Evolutionary conservation across 352 stramenopile genomes (phyloP).

Genomic region (Phytophthora agathidicida): DNA sequence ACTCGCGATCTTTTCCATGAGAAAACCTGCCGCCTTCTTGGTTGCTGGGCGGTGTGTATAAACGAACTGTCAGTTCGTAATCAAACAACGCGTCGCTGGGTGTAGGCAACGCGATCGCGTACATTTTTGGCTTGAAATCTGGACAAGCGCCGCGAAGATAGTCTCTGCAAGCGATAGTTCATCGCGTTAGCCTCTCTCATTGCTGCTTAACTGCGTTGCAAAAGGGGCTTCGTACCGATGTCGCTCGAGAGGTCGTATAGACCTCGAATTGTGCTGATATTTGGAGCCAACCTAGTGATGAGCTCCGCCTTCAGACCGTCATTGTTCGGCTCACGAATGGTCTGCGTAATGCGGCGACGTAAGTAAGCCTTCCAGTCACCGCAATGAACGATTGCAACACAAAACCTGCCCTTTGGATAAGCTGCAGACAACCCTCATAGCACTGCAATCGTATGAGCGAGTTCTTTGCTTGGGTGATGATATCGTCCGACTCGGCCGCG

Average conservation of each 20-base stretch:
- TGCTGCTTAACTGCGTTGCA: not conserved
- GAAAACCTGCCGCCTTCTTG: conserved; percentile 43
- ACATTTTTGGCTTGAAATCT: conserved; percentile 63
- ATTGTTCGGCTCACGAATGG: conserved; percentile 41
- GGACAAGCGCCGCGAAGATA: conserved; percentile 50
- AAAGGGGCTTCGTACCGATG: conserved; percentile 39
- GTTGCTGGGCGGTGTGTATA: conserved; percentile 19
- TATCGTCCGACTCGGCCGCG: conserved; percentile 41
- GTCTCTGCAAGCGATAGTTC: conserved; percentile 33
- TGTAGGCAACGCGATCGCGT: not conserved
- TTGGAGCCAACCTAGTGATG: conserved; percentile 42
- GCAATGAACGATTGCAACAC: not conserved
- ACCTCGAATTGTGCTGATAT: conserved; percentile 42
- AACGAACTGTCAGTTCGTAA: conserved; percentile 7
- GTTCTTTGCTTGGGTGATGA: conserved; percentile 40
- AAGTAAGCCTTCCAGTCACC: not conserved
- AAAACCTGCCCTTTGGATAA: conserved; percentile 47
- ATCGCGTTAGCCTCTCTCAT: conserved; percentile 4
- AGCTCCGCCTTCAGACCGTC: conserved; percentile 42
- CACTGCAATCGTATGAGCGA: conserved; percentile 41
- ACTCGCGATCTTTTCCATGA: conserved; percentile 61
- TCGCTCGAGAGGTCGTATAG: conserved; percentile 52
- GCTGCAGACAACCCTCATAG: conserved; percentile 52
- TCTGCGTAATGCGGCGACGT: conserved; percentile 23
- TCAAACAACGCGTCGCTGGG: no score